Conservation (phyloP, 345 rosid species). For the Cardamine chenopodiifolia region DNA sequence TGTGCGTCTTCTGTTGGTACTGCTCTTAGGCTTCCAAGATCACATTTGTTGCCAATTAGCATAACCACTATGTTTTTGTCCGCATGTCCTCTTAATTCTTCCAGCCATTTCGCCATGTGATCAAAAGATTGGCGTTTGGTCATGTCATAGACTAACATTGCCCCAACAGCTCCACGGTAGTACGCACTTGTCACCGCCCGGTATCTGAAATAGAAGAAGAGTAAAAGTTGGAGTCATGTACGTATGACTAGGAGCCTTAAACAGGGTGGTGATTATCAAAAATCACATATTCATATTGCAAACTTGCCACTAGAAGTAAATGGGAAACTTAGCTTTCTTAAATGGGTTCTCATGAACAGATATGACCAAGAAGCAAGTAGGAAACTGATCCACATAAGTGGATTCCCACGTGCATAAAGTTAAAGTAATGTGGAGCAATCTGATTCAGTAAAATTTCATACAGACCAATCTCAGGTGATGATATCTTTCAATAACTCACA, state of each 20-base stretch:
- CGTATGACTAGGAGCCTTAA: background rate
- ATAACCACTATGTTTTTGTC: conserved; percentile 82
- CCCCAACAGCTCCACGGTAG: conserved; percentile 84
- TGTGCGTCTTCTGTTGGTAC: conserved; percentile 80
- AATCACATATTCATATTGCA: background rate
- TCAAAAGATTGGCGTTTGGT: conserved; percentile 84
- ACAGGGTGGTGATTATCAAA: background rate
- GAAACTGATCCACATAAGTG: background rate
- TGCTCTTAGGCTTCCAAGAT: conserved; percentile 73
- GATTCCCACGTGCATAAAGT: background rate
- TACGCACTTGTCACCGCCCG: conserved; percentile 88
- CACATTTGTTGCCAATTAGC: conserved; percentile 82
- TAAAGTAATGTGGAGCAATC: background rate
- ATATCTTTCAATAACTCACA: background rate
- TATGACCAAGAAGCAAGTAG: background rate
- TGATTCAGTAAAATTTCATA: background rate
- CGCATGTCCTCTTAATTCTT: conserved; percentile 79
- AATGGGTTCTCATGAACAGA: background rate
- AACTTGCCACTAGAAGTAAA: background rate
- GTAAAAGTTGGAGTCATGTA: background rate
- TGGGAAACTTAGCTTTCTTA: background rate
- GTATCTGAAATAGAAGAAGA: conserved; percentile 49
- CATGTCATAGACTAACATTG: conserved; percentile 86
- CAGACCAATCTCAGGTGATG: background rate
- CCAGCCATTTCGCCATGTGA: conserved; percentile 85